Conservation (phyloP, 257 asterid genomes). For the Solanum etuberosum region DNA sequence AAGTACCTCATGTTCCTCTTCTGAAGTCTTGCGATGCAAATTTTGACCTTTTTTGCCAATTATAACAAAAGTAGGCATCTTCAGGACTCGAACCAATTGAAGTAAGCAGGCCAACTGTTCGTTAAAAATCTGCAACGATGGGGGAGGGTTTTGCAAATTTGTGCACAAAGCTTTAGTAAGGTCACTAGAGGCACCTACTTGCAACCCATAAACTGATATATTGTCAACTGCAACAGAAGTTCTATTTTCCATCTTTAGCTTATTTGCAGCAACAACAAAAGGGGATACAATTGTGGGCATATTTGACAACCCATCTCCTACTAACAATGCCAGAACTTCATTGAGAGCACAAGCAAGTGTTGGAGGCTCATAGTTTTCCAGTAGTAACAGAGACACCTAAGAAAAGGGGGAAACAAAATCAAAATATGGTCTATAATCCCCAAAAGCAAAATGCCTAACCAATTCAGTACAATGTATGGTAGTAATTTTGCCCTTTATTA, state of each 20-base stretch:
- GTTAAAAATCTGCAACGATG: slow-evolving; percentile 39
- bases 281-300: slow-evolving; percentile 55
- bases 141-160: slow-evolving; percentile 31
- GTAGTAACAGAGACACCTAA: slow-evolving; percentile 57
- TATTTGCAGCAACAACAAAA: slow-evolving; percentile 45
- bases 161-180: slow-evolving; percentile 29
- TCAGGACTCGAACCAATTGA: slow-evolving; percentile 48
- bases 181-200: slow-evolving; percentile 42
- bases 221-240: slow-evolving; percentile 13
- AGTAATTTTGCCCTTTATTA: background rate
- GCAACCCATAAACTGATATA: slow-evolving; percentile 45
- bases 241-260: slow-evolving; percentile 45
- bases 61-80: slow-evolving; percentile 48
- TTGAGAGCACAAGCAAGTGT: slow-evolving; percentile 64
- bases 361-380: slow-evolving; percentile 60
- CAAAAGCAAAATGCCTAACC: background rate
- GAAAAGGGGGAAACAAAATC: background rate
- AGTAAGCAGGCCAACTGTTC: slow-evolving; percentile 59
- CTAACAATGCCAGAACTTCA: slow-evolving; percentile 51
- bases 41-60: slow-evolving; percentile 37
- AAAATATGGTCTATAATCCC: background rate
- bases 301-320: slow-evolving; percentile 31
- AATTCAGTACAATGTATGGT: background rate
- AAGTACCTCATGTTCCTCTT: slow-evolving; percentile 53
- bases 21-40: slow-evolving; percentile 12